A percentile compares a stretch with the other conserved stretches of the same genome.
phyloP scores from a whole-genome alignment of 2,329 filamentous ascomycete species.

The Xylariaceae sp. region DNA sequence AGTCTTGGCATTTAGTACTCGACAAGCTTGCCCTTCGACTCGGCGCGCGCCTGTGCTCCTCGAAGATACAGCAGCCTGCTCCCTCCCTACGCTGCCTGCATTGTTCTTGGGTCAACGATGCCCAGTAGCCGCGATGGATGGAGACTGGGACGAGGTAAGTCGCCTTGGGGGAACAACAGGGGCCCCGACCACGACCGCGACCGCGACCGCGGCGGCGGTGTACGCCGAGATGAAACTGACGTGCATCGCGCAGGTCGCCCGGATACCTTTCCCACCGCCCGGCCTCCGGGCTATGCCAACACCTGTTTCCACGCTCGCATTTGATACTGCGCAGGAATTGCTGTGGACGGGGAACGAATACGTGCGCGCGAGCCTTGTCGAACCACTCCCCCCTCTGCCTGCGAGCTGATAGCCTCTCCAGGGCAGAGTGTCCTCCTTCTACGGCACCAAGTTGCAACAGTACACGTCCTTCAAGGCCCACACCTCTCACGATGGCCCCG shows the following conservation, averaged over 20 bases:
- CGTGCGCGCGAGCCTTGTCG: slow-evolving; percentile 42
- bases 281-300: slow-evolving; percentile 63
- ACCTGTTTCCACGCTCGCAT: slow-evolving; percentile 71
- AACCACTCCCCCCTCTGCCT: not conserved
- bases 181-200: slow-evolving; percentile 4
- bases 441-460: slow-evolving; percentile 72
- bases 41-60: too few species aligned
- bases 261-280: slow-evolving; percentile 73
- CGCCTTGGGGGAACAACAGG: not conserved
- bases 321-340: slow-evolving; percentile 83
- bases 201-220: slow-evolving; percentile 13
- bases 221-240: not conserved
- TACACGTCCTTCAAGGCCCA: slow-evolving; percentile 90
- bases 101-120: slow-evolving; percentile 14
- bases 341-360: slow-evolving; percentile 90
- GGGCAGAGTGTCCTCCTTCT: slow-evolving; percentile 86
- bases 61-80: too few species aligned
- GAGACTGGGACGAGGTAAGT: slow-evolving; percentile 61
- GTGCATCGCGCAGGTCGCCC: slow-evolving; percentile 53
- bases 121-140: slow-evolving; percentile 46
- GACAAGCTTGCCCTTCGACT: too few species aligned
- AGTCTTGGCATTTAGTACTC: too few species aligned
- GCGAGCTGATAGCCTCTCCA: slow-evolving; percentile 29
- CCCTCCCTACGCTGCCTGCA: not conserved
- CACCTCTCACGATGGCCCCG: slow-evolving; percentile 61